Base-by-base conservation (phyloP, 192 early-diverging fungal genomes). In the Podila epigama region DNA sequence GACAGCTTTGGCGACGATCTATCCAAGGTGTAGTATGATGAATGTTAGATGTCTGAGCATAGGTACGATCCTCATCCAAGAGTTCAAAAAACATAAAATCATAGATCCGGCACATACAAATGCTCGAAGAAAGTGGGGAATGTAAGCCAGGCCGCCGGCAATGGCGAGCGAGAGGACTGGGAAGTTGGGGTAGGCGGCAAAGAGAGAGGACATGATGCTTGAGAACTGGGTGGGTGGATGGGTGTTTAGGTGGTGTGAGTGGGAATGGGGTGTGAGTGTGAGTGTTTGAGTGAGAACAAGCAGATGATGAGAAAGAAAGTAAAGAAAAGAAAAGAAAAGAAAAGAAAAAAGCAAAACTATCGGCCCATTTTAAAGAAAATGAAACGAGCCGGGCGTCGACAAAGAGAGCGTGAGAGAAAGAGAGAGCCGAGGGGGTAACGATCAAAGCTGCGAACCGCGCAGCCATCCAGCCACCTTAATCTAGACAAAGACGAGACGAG, bases 91-190 rank as follows among this genome's bases (percentile, higher is more conserved):
- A 35, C 10, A 18, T 16, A 7, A 51, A 51, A n/a, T 41, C 16
- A 25, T 1, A 1, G 31, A 3, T n/a, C 8, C 16, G 50, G 8
- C 22, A 27, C 53, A 9, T 68, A 77, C 73, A 48, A 68, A 31
- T 1, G 32, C 64, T 27, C 69, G 72, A 35, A 75, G 37, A 41
- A 71, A 75, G 52, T 81, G 67, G 25, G 80, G 80, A 18, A 58
- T 59, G 57, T 81, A 81, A 13, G 80, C 68, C 22, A 81, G 15
- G n/a, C 59, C 58, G 1, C 65, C 72, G 4, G 72, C 68, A 27
- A 68, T 34, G 34, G 72, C 71, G 35, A 81, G 62, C 29, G 73
- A 59, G 34, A 70, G 51, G 1, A 81, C 32, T 28, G 80, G 73
- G 53, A 63, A 63, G 44, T 81, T 75, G 22, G 68, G 65, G 51